Evolutionary conservation across 371 early-diverging fungal species (phyloP).

Genomic region (Saksenaea oblongispora): DNA sequence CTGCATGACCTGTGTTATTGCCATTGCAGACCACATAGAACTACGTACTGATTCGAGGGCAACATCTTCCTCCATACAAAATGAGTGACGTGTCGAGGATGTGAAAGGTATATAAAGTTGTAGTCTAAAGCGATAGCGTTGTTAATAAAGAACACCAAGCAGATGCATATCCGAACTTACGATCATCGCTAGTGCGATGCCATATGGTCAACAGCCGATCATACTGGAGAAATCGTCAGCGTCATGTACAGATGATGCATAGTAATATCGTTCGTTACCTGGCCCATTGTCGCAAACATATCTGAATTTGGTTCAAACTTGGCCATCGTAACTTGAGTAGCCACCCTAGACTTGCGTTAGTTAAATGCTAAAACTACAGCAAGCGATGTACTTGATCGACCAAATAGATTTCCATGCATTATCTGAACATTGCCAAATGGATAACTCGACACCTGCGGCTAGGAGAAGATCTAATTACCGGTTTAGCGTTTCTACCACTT

Average conservation of each 20-base stretch:
- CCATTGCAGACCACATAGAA: background rate
- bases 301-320: constrained; percentile 70
- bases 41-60: constrained; percentile 22
- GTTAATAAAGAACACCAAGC: background rate
- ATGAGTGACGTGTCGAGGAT: constrained; percentile 65
- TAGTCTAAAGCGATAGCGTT: constrained; percentile 29
- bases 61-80: constrained; percentile 70
- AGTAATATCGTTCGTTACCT: constrained; percentile 42
- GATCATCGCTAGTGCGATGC: constrained; percentile 37
- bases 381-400: constrained; percentile 17
- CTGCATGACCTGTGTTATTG: constrained; percentile 1
- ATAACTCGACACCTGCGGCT: constrained; percentile 34
- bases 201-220: constrained; percentile 77
- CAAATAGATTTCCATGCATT: constrained; percentile 24
- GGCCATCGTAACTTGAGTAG: constrained; percentile 32
- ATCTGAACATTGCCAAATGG: constrained; percentile 26
- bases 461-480: constrained; percentile 31
- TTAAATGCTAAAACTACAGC: background rate
- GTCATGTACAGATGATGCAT: background rate
- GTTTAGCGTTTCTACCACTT: background rate
- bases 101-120: constrained; percentile 69
- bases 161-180: background rate
- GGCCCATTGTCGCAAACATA: constrained; percentile 68
- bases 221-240: constrained; percentile 33
- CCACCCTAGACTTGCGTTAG: constrained; percentile 21